phyloP scores from a whole-genome alignment of 371 early-diverging fungal genomes.

The Coemansia sp. region DNA sequence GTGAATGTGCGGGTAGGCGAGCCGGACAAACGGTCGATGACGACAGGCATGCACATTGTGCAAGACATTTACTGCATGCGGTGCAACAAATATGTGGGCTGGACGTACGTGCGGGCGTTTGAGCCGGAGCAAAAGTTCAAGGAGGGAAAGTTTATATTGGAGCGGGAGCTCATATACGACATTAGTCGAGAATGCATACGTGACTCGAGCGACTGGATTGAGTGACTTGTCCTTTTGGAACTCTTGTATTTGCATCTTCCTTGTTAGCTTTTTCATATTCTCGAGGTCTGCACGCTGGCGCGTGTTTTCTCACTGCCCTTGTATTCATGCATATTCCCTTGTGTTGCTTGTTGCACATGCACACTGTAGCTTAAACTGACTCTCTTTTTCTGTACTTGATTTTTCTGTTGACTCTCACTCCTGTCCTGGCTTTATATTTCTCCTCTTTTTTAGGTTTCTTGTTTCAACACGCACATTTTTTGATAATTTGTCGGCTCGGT shows the following conservation, averaged over 20 bases:
- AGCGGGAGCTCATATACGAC: constrained; percentile 42
- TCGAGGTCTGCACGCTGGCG: neutral
- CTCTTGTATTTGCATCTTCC: neutral
- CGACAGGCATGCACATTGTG: constrained; percentile 64
- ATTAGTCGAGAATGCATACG: constrained; percentile 31
- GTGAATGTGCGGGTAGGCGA: constrained; percentile 56
- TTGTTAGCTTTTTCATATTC: neutral
- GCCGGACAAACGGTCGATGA: constrained; percentile 57
- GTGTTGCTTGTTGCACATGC: neutral
- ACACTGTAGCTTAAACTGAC: constrained; percentile 5
- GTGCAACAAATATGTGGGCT: constrained; percentile 58
- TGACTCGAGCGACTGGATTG: neutral
- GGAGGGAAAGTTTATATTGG: constrained; percentile 62
- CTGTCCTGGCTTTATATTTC: too few species aligned
- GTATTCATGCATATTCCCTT: neutral
- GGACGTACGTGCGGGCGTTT: constrained; percentile 61
- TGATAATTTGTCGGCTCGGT: neutral
- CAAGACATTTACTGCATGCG: constrained; percentile 57
- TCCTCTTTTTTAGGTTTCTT: too few species aligned
- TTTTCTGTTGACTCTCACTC: neutral
- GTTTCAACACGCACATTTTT: neutral
- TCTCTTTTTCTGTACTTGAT: neutral
- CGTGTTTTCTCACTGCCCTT: neutral
- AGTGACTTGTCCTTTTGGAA: neutral
- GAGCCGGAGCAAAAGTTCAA: constrained; percentile 60